Evolutionary conservation across 2,329 filamentous ascomycete species (phyloP).

Genomic region (Stagonosporopsis tanaceti): DNA sequence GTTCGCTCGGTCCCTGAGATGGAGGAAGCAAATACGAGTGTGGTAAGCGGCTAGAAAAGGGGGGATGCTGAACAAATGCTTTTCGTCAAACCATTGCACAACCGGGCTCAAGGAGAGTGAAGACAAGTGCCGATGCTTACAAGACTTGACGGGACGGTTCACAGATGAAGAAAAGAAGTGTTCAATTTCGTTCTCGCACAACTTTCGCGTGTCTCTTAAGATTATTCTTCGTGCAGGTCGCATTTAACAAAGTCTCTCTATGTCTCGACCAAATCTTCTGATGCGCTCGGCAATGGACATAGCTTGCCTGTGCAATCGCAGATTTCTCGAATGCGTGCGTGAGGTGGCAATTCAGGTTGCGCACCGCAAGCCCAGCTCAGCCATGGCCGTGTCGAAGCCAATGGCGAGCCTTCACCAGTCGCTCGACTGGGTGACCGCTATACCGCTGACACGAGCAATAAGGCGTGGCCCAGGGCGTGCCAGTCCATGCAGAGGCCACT

Average conservation of each 20-base stretch:
- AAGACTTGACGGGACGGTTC: not conserved
- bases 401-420: not conserved
- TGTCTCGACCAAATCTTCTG: not conserved
- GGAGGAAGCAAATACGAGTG: not conserved
- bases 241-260: not conserved
- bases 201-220: not conserved
- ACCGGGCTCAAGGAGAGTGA: not conserved
- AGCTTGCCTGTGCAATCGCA: not conserved
- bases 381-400: not conserved
- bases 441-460: not conserved
- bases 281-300: not conserved
- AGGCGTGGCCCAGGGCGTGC: not conserved
- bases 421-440: not conserved
- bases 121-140: not conserved
- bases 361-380: not conserved
- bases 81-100: not conserved
- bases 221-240: not conserved
- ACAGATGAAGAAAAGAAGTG: not conserved
- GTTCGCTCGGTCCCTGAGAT: not conserved
- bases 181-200: not conserved
- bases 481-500: not conserved
- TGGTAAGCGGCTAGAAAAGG: not conserved
- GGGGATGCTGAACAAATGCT: not conserved
- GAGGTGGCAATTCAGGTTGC: not conserved
- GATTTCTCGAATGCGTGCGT: not conserved